Percentiles rank a stretch among this genome's conserved stretches.
These are phyloP conservation scores for Clarireedia sp. DNA, from an alignment of 2,329 filamentous ascomycete species.

Conservation along the genomic window DNA sequence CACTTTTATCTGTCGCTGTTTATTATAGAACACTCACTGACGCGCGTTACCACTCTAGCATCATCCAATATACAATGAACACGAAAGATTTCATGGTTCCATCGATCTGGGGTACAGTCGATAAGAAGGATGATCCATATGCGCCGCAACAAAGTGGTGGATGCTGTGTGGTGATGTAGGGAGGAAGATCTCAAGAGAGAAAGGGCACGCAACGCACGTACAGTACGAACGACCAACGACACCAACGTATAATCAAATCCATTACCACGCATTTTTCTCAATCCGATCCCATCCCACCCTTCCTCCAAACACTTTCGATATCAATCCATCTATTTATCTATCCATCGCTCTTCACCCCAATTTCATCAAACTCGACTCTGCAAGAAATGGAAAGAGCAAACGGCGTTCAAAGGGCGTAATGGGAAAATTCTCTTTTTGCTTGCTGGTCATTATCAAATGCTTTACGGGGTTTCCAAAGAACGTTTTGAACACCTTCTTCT, in stretches of 20 bases:
- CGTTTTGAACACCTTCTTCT: not conserved
- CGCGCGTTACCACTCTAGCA: slow-evolving; percentile 43
- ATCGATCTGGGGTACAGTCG: slow-evolving; percentile 89
- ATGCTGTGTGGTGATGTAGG: slow-evolving; percentile 92
- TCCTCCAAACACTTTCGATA: not conserved
- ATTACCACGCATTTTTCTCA: slow-evolving; percentile 2
- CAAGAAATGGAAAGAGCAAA: not conserved
- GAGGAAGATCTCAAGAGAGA: slow-evolving; percentile 8
- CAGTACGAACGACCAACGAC: slow-evolving; percentile 9
- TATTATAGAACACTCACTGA: slow-evolving; percentile 6
- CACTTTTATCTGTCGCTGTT: not conserved
- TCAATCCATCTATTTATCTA: not conserved
- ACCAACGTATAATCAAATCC: slow-evolving; percentile 4
- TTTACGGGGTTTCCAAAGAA: not conserved
- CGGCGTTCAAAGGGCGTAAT: slow-evolving; percentile 18
- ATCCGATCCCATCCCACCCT: not conserved
- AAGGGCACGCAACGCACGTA: slow-evolving; percentile 9
- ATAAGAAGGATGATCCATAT: slow-evolving; percentile 96
- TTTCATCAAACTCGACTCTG: not conserved
- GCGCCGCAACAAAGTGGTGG: slow-evolving; percentile 82
- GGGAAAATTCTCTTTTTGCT: slow-evolving; percentile 11
- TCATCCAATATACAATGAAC: slow-evolving; percentile 96
- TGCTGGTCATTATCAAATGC: not conserved
- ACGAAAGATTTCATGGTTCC: slow-evolving; percentile 98
- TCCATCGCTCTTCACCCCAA: not conserved